These are phyloP conservation scores for Dendrothele bispora DNA, from an alignment of 768 basidiomycete species.

Conservation along the genomic window DNA sequence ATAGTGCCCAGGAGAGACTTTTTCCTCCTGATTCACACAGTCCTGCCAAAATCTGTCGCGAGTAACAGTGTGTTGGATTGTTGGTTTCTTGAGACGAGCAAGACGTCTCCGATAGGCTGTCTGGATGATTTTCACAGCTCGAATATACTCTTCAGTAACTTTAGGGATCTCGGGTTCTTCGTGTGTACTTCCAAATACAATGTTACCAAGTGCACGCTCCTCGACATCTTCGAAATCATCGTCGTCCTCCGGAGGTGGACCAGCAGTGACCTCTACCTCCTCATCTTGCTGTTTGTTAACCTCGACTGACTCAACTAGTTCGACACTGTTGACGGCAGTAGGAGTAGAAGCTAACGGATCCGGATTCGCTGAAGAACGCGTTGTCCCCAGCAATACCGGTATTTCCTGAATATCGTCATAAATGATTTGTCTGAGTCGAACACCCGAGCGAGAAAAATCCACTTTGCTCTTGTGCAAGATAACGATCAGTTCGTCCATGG, in stretches of 20 bases:
- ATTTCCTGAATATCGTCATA: slow-evolving; percentile 30
- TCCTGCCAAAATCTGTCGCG: too few relatives aligned
- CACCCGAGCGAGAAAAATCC: slow-evolving; percentile 8
- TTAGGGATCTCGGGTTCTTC: slow-evolving; percentile 16
- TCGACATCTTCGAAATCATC: too few relatives aligned
- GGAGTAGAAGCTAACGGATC: too few relatives aligned
- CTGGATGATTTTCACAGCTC: slow-evolving; percentile 24
- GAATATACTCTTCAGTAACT: slow-evolving; percentile 26
- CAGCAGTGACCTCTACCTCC: too few relatives aligned
- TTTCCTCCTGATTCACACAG: neutral
- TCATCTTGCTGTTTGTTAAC: slow-evolving; percentile 7
- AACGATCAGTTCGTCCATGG: slow-evolving; percentile 27
- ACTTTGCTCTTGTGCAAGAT: slow-evolving; percentile 18
- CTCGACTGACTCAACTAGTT: slow-evolving; percentile 1
- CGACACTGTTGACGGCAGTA: slow-evolving; percentile 15
- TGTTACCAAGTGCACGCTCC: too few relatives aligned
- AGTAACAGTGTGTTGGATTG: neutral
- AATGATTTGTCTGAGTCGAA: slow-evolving; percentile 30
- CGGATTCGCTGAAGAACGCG: too few relatives aligned
- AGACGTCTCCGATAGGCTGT: slow-evolving; percentile 10
- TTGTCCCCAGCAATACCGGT: slow-evolving; percentile 22
- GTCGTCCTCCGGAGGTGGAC: too few relatives aligned
- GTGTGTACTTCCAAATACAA: slow-evolving; percentile 9
- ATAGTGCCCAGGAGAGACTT: neutral
- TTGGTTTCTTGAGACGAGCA: slow-evolving; percentile 9